These are phyloP conservation scores for Coleophoma cylindrospora DNA, from an alignment of 2,329 filamentous ascomycete genomes.

Conservation along the genomic window DNA sequence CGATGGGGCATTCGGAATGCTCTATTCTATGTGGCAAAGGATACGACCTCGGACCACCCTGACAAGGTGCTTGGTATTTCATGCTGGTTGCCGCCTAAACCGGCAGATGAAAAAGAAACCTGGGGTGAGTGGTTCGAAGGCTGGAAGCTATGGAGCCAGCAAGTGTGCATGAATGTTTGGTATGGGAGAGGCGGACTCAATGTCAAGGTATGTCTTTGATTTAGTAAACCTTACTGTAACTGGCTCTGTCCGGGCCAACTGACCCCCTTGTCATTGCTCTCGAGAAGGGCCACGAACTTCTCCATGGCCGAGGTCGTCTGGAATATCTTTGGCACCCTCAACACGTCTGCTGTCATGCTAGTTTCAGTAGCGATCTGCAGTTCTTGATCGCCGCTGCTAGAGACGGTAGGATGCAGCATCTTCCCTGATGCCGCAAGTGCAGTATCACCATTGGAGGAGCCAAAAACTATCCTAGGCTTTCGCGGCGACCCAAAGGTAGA, in stretches of 20 bases:
- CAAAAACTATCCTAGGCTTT: too few species aligned
- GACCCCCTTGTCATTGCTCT: not conserved
- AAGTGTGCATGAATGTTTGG: slow-evolving; percentile 62
- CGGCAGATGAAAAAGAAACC: slow-evolving; percentile 38
- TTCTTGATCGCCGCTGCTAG: too few species aligned
- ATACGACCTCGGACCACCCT: slow-evolving; percentile 33
- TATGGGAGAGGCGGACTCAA: slow-evolving; percentile 66
- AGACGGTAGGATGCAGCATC: too few species aligned
- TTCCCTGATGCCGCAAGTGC: too few species aligned
- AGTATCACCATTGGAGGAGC: too few species aligned
- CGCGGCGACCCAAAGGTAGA: too few species aligned
- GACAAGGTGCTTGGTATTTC: slow-evolving; percentile 61
- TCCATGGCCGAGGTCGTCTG: not conserved
- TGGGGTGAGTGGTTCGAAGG: slow-evolving; percentile 59
- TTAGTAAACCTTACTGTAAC: slow-evolving; percentile 6
- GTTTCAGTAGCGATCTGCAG: too few species aligned
- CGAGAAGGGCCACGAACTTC: not conserved
- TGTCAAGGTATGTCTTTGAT: slow-evolving; percentile 38
- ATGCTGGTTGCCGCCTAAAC: slow-evolving; percentile 64
- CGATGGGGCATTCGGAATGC: slow-evolving; percentile 66
- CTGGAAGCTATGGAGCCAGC: slow-evolving; percentile 62
- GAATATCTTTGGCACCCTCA: not conserved
- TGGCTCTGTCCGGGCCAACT: not conserved
- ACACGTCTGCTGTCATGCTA: too few species aligned
- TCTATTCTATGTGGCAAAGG: slow-evolving; percentile 66